These are phyloP conservation scores for Leccinum obscurum DNA, from an alignment of 768 basidiomycete genomes.

Conservation along the genomic window DNA sequence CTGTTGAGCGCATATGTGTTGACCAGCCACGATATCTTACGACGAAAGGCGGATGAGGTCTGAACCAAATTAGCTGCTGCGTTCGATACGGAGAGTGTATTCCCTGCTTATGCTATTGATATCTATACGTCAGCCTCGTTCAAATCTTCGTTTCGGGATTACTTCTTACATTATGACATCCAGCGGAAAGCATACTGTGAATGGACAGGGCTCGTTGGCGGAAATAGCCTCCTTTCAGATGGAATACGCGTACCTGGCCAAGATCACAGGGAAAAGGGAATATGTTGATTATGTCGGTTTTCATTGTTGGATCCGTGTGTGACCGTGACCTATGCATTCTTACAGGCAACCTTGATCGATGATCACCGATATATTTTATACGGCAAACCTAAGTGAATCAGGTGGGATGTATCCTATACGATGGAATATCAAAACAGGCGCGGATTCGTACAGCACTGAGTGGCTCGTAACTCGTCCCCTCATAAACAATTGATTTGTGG, in stretches of 20 bases:
- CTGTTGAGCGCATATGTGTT: too few relatives aligned
- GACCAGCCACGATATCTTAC: too few relatives aligned
- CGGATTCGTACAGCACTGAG: constrained; percentile 46
- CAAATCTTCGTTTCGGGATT: neutral
- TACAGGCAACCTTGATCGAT: constrained; percentile 41
- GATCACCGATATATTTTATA: constrained; percentile 48
- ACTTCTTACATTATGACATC: neutral
- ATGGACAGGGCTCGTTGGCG: constrained; percentile 48
- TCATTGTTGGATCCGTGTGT: neutral
- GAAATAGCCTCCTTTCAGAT: constrained; percentile 82
- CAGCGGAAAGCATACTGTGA: neutral
- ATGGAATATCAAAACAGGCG: constrained; percentile 53
- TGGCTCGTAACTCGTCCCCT: constrained; percentile 5
- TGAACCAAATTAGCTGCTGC: constrained; percentile 65
- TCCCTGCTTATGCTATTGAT: constrained; percentile 72
- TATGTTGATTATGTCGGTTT: constrained; percentile 55
- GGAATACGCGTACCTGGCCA: constrained; percentile 84
- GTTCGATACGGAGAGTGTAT: constrained; percentile 67
- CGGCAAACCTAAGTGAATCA: constrained; percentile 43
- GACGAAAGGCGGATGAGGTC: constrained; percentile 70
- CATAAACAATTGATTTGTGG: too few relatives aligned
- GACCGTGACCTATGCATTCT: neutral
- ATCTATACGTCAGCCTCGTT: constrained; percentile 46
- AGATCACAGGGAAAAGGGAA: constrained; percentile 67
- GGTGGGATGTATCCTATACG: constrained; percentile 63